phyloP scores from a whole-genome alignment of 768 basidiomycete species.

The Cystofilobasidium macerans region DNA sequence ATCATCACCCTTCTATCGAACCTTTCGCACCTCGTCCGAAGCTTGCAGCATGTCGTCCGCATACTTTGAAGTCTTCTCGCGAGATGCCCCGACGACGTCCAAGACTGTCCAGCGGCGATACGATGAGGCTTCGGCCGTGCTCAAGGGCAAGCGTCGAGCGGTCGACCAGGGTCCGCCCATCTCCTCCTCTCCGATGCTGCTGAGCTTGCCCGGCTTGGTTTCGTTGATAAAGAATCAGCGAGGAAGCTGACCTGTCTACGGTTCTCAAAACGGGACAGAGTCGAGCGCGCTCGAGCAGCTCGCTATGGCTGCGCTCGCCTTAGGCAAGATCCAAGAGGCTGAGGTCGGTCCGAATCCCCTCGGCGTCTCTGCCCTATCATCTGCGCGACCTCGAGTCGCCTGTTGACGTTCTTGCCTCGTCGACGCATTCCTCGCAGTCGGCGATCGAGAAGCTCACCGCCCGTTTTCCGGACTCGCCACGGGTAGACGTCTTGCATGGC shows the following conservation, averaged over 20 bases:
- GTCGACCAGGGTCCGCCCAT: neutral
- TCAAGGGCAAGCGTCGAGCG: conserved; percentile 4
- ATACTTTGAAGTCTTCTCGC: neutral
- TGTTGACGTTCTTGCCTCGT: neutral
- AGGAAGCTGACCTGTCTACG: too few relatives aligned
- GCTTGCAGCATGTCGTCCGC: conserved; percentile 3
- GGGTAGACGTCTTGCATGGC: conserved; percentile 66
- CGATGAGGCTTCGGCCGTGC: neutral
- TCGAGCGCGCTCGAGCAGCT: conserved; percentile 77
- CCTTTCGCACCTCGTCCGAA: too few relatives aligned
- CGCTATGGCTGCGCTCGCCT: conserved; percentile 28
- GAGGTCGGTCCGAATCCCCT: conserved; percentile 7
- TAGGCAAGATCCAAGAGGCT: conserved; percentile 18
- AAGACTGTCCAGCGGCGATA: neutral
- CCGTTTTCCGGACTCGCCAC: conserved; percentile 67
- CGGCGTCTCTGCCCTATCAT: neutral
- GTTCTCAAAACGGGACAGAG: conserved; percentile 41
- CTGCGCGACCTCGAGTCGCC: neutral
- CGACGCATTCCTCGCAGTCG: conserved; percentile 40
- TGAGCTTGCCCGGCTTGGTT: neutral
- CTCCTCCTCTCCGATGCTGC: neutral
- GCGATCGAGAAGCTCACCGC: conserved; percentile 52
- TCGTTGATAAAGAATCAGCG: neutral
- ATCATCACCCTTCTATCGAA: too few relatives aligned
- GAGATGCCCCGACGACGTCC: neutral